Evolutionary conservation across 495 filamentous ascomycete species (phyloP), one percentile per base, ranked within the genome.

Genomic region (Rhizodiscina lignyota): DNA sequence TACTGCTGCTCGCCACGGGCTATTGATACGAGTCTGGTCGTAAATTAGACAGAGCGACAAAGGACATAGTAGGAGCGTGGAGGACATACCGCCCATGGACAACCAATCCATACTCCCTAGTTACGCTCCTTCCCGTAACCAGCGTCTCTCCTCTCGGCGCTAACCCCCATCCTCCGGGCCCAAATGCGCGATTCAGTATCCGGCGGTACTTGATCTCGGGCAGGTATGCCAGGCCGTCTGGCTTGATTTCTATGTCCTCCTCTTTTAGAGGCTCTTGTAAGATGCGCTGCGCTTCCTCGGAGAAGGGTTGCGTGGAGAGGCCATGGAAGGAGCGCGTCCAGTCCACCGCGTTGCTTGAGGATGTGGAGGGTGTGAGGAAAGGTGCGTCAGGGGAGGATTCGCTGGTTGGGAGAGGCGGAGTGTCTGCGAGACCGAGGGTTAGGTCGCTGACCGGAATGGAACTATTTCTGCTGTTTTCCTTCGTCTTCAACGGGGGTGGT

Each of bases 151-250:
- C 81, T 16, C 89, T 60, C 13, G 89, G 89, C 28, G 82, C 89
- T 24, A 97, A 56, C 1, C 89, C 91, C 89, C 89, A 97, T 1
- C 78, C 89, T 2, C 91, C 91, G 2, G 89, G 89, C 0, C 89
- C 89, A 58, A 97, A 97, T 0, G 89, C 85, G 26, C 60, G 52
- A 50, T 94, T 94, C 44, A 97, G 58, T 38, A 94, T 94, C 26
- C 89, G 66, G 17, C 89, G 66, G 58, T 97, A 97, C 57, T 97
- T 97, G 63, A 97, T 97, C 68, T 97, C 89, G 11, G 89, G 89
- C 36, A 97, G 66, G 52, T 94, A 97, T 32, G 94, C 63, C 46
- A 97, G 91, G 20, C 89, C 89, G 58, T 97, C 89, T 18, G 82
- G 79, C 63, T 97, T 97, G 49, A 96, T 74, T 65, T 97, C 89